Evolutionary conservation across 225 moss, liverwort and hornwort genomes (phyloP).

Genomic region (Physcomitrium patens): DNA sequence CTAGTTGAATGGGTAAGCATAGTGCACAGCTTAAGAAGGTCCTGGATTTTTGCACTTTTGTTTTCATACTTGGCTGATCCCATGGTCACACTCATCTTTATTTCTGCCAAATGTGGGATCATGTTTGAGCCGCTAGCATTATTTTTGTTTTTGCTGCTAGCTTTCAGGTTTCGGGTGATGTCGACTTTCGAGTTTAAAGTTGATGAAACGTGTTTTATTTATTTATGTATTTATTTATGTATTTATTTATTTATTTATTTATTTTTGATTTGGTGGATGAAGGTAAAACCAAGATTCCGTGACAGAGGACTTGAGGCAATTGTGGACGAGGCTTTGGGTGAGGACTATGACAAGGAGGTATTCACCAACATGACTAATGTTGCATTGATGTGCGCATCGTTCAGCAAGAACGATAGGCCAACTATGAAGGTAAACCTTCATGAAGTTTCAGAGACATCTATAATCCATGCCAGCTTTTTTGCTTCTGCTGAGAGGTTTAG

Average conservation of each 20-base stretch:
- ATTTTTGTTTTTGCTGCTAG: too few relatives aligned
- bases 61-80: background rate
- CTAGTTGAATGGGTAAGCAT: conserved; percentile 58
- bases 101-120: too few relatives aligned
- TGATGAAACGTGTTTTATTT: too few relatives aligned
- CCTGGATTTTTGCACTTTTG: background rate
- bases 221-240: background rate
- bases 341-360: conserved; percentile 48
- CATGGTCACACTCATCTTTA: background rate
- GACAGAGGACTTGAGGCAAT: conserved; percentile 49
- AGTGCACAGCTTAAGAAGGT: background rate
- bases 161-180: too few relatives aligned
- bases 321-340: conserved; percentile 48
- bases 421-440: conserved; percentile 68
- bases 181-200: too few relatives aligned
- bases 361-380: conserved; percentile 60
- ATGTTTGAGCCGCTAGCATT: too few relatives aligned
- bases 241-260: too few relatives aligned
- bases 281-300: conserved; percentile 60
- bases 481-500: background rate
- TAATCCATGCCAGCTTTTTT: background rate
- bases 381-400: conserved; percentile 55
- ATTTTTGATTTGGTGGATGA: conserved; percentile 8
- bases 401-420: conserved; percentile 56
- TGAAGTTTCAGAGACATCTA: too few relatives aligned